These are phyloP conservation scores for Claviceps pazoutovae DNA, from an alignment of 2,329 filamentous ascomycete species.

Conservation along the genomic window DNA sequence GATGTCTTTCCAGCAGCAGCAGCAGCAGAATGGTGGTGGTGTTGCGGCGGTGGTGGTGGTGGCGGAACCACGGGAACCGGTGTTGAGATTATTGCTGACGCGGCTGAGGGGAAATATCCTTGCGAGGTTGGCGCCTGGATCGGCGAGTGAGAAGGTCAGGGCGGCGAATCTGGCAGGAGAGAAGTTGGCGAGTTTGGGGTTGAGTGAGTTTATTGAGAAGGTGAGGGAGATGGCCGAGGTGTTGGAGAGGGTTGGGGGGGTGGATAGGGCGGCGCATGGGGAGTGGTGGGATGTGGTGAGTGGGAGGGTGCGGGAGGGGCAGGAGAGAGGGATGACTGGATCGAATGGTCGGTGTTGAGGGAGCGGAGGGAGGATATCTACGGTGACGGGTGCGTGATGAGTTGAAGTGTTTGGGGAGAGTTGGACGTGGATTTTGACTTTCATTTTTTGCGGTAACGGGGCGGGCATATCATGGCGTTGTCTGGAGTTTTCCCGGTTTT, in stretches of 20 bases:
- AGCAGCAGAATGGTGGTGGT: background rate
- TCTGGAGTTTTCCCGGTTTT: too few species aligned
- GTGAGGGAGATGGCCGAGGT: slow-evolving; percentile 58
- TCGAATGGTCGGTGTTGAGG: too few species aligned
- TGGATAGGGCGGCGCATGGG: slow-evolving; percentile 55
- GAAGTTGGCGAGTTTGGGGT: slow-evolving; percentile 51
- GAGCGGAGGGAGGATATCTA: too few species aligned
- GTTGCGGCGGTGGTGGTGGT: background rate
- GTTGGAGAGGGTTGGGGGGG: slow-evolving; percentile 47
- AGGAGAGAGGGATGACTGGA: background rate
- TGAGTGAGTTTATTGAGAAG: slow-evolving; percentile 59
- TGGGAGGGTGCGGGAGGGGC: slow-evolving; percentile 36
- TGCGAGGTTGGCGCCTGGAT: slow-evolving; percentile 48
- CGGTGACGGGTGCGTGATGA: too few species aligned
- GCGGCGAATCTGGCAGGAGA: slow-evolving; percentile 56
- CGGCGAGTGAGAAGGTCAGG: slow-evolving; percentile 55
- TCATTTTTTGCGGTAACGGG: too few species aligned
- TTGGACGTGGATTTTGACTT: too few species aligned
- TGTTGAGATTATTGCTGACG: slow-evolving; percentile 53
- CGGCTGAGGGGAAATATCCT: slow-evolving; percentile 54
- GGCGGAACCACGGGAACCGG: slow-evolving; percentile 35
- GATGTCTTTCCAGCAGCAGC: slow-evolving; percentile 19
- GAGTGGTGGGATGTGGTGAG: slow-evolving; percentile 58
- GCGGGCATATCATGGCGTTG: too few species aligned
- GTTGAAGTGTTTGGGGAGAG: too few species aligned